These are phyloP conservation scores for Scopulariopsis brevicaulis DNA, from an alignment of 2,329 filamentous ascomycete genomes.

Conservation along the genomic window DNA sequence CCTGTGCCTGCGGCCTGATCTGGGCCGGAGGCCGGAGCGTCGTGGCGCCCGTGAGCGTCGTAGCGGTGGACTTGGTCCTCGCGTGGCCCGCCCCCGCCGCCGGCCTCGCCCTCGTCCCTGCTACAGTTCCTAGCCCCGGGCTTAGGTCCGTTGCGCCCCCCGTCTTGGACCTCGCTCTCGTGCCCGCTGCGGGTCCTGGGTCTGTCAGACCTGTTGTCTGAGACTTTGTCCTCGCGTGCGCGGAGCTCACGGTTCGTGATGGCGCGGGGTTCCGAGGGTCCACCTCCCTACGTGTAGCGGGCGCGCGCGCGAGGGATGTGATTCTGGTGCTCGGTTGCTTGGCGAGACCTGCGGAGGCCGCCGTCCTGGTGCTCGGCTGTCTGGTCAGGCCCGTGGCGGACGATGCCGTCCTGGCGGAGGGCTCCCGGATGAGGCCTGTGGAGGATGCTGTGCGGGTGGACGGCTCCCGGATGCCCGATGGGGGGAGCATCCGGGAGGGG, in stretches of 20 bases:
- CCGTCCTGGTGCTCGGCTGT: background rate
- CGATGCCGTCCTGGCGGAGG: slow-evolving; percentile 3
- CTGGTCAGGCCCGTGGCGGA: background rate
- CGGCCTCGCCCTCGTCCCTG: background rate
- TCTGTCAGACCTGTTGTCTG: too few species aligned
- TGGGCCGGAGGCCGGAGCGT: slow-evolving; percentile 17
- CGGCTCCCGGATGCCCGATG: slow-evolving; percentile 5
- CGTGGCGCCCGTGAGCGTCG: slow-evolving; percentile 13
- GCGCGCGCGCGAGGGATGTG: background rate
- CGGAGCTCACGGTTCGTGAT: background rate
- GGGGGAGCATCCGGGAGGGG: slow-evolving; percentile 12
- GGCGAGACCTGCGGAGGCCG: background rate
- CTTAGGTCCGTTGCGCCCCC: background rate
- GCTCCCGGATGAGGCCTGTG: too few species aligned
- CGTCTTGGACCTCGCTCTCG: background rate
- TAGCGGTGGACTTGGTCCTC: slow-evolving; percentile 16
- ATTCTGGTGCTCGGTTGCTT: background rate
- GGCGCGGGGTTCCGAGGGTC: background rate
- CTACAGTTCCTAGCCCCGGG: background rate
- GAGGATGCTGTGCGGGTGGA: too few species aligned
- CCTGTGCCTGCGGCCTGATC: slow-evolving; percentile 11
- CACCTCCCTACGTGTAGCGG: background rate
- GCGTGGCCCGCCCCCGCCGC: slow-evolving; percentile 8
- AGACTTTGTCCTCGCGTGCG: background rate
- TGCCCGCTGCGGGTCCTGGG: background rate